These are phyloP conservation scores for Chaetomium globosum DNA, from an alignment of 2,329 filamentous ascomycete species.

Conservation along the genomic window DNA sequence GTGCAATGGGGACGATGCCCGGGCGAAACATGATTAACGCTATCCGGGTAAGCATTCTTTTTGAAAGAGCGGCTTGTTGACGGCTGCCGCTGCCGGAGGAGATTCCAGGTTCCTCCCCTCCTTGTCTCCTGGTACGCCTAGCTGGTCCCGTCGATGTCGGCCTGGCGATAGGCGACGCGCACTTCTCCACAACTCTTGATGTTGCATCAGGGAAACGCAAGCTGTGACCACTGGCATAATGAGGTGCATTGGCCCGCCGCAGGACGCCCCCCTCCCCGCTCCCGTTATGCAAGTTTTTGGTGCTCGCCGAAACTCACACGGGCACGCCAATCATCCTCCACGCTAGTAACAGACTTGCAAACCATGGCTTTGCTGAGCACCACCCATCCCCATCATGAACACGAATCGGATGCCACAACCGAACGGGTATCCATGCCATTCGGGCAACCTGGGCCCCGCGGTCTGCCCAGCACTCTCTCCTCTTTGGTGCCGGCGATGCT, in stretches of 20 bases:
- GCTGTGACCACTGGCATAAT: constrained; percentile 4
- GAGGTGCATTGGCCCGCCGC: constrained; percentile 13
- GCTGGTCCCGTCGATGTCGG: neutral
- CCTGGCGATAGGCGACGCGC: neutral
- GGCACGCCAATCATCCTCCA: constrained; percentile 13
- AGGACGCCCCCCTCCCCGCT: constrained; percentile 1
- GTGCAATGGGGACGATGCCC: neutral
- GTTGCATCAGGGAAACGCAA: constrained; percentile 7
- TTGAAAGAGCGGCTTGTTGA: neutral
- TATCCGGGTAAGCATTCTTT: neutral
- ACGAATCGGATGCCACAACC: constrained; percentile 22
- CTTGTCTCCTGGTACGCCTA: neutral
- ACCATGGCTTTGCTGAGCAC: constrained; percentile 1
- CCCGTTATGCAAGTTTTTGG: constrained; percentile 21
- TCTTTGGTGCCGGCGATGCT: neutral
- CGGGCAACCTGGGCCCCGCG: constrained; percentile 7
- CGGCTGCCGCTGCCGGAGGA: neutral
- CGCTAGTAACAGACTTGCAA: constrained; percentile 15
- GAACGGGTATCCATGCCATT: constrained; percentile 14
- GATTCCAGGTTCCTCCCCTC: neutral
- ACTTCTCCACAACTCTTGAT: neutral
- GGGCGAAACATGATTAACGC: neutral
- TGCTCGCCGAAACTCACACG: neutral
- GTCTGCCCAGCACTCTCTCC: neutral
- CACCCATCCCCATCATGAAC: constrained; percentile 11